Base-by-base conservation (phyloP, 2,329 filamentous ascomycete genomes). In the Stagonosporopsis rhizophila region DNA sequence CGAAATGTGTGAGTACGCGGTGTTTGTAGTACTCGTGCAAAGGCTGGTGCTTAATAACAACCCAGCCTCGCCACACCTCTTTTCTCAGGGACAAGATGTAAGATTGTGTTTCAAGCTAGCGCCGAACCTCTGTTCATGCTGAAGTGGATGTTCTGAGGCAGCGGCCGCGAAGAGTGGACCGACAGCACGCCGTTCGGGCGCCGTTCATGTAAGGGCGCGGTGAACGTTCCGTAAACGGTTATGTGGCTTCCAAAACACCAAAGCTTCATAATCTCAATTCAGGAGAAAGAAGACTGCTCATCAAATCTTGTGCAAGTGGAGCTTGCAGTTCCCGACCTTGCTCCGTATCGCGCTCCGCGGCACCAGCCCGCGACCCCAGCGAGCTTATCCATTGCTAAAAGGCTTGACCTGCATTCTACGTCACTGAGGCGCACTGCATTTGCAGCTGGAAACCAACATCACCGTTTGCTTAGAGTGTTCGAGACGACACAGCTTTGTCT, bases 201-300 rank as follows among this genome's bases (percentile, higher is more conserved):
- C 44, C 52, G 40, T 39, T 28, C 19, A 15, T 35, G 45, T 35
- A 34, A 45, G 17, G 4, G 38, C 20, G 39, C 40, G 28, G 19
- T 9, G 6, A 38, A 37, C 41, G 41, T 45, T 6, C 15, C 15
- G 23, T 34, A 45, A 39, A 39, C 34, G 34, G 17, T 8, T 11
- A 12, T 23, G 32, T 23, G 20, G 23, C 12, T 4, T 15, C 15
- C 25, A 6, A 34, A 8, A 22, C 12, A 20, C 19, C 6, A n/a
- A 9, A 17, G 12, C 22, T 27, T 14, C n/a, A 27, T n/a, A 27
- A 44, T 19, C 14, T 30, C 5, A 6, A 25, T 37, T 41, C 46
- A 51, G 37, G 37, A 46, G 41, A 35, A 44, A 42, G 14, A 23
- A 52, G 42, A 47, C 52, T 56, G 47, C 47, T 41, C 30, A 52